phyloP scores from a whole-genome alignment of 768 basidiomycete species.

The Trametes sanguinea region DNA sequence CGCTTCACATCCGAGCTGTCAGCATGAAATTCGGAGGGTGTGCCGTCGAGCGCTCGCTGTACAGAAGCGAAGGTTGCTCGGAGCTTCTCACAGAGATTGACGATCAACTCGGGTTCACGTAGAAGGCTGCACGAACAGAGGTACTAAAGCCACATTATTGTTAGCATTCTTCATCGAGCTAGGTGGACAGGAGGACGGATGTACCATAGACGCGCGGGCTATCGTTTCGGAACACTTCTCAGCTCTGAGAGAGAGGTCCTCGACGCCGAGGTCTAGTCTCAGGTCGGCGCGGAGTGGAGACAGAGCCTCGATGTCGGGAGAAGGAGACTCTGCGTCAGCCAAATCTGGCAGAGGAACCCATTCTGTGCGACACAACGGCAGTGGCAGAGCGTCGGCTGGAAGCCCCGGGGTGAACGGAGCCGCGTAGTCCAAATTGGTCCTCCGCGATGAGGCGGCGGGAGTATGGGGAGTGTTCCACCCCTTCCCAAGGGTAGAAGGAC shows the following conservation, averaged over 20 bases:
- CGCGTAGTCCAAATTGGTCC: neutral
- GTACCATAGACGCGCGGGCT: constrained; percentile 22
- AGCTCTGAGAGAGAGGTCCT: constrained; percentile 17
- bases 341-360: constrained; percentile 19
- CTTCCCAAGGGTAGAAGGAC: neutral
- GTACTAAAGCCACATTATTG: constrained; percentile 8
- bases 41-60: constrained; percentile 21
- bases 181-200: neutral
- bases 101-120: constrained; percentile 21
- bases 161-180: neutral
- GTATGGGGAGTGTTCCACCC: neutral
- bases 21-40: constrained; percentile 13
- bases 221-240: constrained; percentile 20
- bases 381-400: neutral
- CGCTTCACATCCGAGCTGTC: constrained; percentile 15
- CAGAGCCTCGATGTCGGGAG: neutral
- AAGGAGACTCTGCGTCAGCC: constrained; percentile 1
- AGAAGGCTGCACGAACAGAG: constrained; percentile 23
- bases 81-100: constrained; percentile 13
- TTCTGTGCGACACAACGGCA: constrained; percentile 15
- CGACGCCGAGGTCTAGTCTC: constrained; percentile 12
- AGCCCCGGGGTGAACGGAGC: constrained; percentile 2
- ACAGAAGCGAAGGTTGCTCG: constrained; percentile 11
- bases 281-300: constrained; percentile 17
- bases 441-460: neutral